Evolutionary conservation across 1,139 yeast species (phyloP).

Genomic region (Taiozyma sp.): DNA sequence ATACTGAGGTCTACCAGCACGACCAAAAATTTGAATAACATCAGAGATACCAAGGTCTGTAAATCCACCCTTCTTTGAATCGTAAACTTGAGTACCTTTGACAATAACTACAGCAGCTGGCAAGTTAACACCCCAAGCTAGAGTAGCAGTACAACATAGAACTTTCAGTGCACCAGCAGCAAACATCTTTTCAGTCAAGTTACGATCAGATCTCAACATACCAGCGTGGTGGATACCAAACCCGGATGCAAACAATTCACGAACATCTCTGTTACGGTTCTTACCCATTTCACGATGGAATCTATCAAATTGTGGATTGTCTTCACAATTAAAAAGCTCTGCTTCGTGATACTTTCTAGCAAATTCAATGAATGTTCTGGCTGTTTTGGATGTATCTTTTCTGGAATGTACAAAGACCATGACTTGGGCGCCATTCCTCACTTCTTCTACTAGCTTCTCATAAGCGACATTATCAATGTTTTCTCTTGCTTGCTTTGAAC

Average conservation of each 20-base stretch:
- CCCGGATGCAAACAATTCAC: constrained; percentile 76
- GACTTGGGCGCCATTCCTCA: constrained; percentile 76
- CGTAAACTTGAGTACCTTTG: constrained; percentile 95
- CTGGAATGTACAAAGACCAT: constrained; percentile 97
- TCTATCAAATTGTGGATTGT: constrained; percentile 38
- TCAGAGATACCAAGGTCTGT: constrained; percentile 93
- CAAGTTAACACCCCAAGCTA: constrained; percentile 99
- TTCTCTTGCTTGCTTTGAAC: constrained; percentile 66
- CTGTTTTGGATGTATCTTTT: constrained; percentile 85
- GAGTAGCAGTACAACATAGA: constrained; percentile 91
- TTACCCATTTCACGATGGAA: constrained; percentile 68
- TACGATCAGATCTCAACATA: constrained; percentile 87
- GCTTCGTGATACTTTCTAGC: constrained; percentile 58
- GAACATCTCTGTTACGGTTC: constrained; percentile 73
- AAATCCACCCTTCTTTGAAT: constrained; percentile 92
- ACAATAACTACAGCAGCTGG: constrained; percentile 98
- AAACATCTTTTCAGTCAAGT: constrained; percentile 85
- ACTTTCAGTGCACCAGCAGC: constrained; percentile 83
- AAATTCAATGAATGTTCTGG: constrained; percentile 65
- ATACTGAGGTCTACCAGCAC: constrained; percentile 99
- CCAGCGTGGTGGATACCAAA: constrained; percentile 98
- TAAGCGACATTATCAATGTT: constrained; percentile 75
- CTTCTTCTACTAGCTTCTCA: constrained; percentile 66
- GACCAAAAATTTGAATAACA: constrained; percentile 96
- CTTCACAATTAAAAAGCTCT: constrained; percentile 58